Evolutionary conservation across 2,329 filamentous ascomycete species (phyloP), one percentile per base, ranked within the genome.

Genomic region (Fusarium sp.): DNA sequence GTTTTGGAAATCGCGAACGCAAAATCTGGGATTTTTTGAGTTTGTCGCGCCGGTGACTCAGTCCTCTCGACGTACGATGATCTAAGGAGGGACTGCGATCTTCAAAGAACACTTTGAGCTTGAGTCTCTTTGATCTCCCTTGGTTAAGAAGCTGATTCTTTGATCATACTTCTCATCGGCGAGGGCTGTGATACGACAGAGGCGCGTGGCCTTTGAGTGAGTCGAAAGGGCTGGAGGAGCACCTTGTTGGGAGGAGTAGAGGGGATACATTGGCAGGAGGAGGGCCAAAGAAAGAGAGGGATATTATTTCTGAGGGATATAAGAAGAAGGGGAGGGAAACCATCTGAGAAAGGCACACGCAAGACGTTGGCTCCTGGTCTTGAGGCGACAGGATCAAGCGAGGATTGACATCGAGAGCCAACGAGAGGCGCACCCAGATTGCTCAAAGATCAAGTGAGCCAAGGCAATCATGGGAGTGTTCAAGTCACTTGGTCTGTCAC

Each of bases 401-500:
- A 58, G 29, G 50, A 60, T 29, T 65, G 14, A 48, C 39, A 13
- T 37, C 57, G 57, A 50, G 27, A 37, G 41, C 18, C n/a, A 35
- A 50, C 22, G n/a, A 54, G 67, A 64, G 31, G n/a, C 20, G 35
- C 48, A 59, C 20, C 39, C 54, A 33, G 66, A 35, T 24, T 60
- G 52, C 41, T 54, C 29, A 52, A 54, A 24, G 37, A 52, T 41
- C 31, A 43, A 56, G 50, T 35, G 60, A 52, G 69, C 22, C 18
- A 35, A 60, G 31, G 24, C 64, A 56, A 56, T 45, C 37, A 81
- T 81, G 75, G 67, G 78, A 48, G 74, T 79, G 54, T 63, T 81
- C 61, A 81, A 80, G 70, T 79, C 77, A 56, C 63, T 81, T 10
- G 73, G 80, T 50, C 75, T 82, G 73, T 80, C 77, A 69, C 76